Evolutionary conservation across 2,329 filamentous ascomycete genomes (phyloP).

Genomic region (Capronia americana): DNA sequence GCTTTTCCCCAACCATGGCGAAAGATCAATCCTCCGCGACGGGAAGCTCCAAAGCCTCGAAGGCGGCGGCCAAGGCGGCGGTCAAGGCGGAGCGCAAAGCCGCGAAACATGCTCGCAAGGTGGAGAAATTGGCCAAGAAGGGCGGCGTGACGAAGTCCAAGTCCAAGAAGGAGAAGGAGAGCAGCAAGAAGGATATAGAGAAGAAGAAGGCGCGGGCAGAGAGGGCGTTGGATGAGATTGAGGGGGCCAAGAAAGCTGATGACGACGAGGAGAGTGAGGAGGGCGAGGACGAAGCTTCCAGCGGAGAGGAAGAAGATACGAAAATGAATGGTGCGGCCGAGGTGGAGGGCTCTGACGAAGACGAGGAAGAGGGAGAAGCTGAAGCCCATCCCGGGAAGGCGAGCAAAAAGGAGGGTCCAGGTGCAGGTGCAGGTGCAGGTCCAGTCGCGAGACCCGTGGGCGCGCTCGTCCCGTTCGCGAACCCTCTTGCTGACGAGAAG

Average conservation of each 20-base stretch:
- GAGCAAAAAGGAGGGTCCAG: slow-evolving; percentile 27
- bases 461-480: slow-evolving; percentile 58
- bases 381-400: slow-evolving; percentile 4
- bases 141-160: slow-evolving; percentile 24
- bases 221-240: slow-evolving; percentile 37
- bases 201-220: slow-evolving; percentile 37
- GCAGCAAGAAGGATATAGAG: slow-evolving; percentile 53
- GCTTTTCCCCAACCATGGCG: slow-evolving; percentile 34
- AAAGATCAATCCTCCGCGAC: slow-evolving; percentile 32
- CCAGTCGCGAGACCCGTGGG: slow-evolving; percentile 47
- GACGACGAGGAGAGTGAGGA: slow-evolving; percentile 28
- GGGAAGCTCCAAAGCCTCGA: slow-evolving; percentile 26
- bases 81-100: slow-evolving; percentile 46
- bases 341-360: slow-evolving; percentile 22
- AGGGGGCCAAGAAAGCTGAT: slow-evolving; percentile 21
- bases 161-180: slow-evolving; percentile 46
- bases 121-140: slow-evolving; percentile 18
- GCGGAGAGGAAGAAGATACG: slow-evolving; percentile 27
- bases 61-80: slow-evolving; percentile 22
- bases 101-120: slow-evolving; percentile 48
- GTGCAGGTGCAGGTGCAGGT: no score
- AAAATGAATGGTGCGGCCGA: slow-evolving; percentile 18
- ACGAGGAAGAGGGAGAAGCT: slow-evolving; percentile 27
- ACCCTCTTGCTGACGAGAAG: slow-evolving; percentile 59
- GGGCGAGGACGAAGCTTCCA: slow-evolving; percentile 20